Base-by-base conservation (phyloP, 2,329 filamentous ascomycete genomes). In the Penicillium aurantiogriseum region DNA sequence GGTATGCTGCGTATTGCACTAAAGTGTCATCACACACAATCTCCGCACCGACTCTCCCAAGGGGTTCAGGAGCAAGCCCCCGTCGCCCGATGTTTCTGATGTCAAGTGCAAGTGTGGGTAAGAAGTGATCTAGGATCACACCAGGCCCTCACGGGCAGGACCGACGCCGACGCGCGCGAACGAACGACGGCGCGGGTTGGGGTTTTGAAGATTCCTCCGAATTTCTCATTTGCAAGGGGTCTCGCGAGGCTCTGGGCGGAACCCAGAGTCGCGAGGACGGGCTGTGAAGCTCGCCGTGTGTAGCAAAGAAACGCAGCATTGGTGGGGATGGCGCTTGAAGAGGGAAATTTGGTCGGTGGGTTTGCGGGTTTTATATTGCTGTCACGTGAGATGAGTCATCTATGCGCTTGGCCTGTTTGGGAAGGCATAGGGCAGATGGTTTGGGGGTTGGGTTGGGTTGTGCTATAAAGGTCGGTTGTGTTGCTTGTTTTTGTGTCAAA, bases 241-340 rank as follows among this genome's bases (percentile, higher is more conserved):
- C 56, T 66, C 62, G 43, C 40, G 10, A 13, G 4, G 59, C 56
- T 39, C 40, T 47, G 54, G 49, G 59, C 25, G 5, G 15, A 45
- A 52, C 55, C 59, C 61, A 56, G 57, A 35, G 17, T 33, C 33
- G 17, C 39, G 64, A 67, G 65, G 69, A 72, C 70, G 59, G 60
- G 61, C 58, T 17, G 29, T 17, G 42, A 52, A 44, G 54, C 42
- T 70, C 81, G 83, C 80, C 84, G 76, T 85, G 85, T 90, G 88
- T 88, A 88, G 90, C 90, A 92, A 92, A 91, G 90, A 92, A 92
- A 92, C 89, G 89, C 89, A 89, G 90, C 90, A 84, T 90, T 92
- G 88, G 86, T 83, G 85, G 88, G 89, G 89, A 87, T 86, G 88
- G 85, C 87, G 86, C 87, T 89, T 88, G 81, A 63, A 67, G 76